Evolutionary conservation across 1,139 yeast genomes (phyloP), one percentile per base, ranked within the genome.

Genomic region (Ogataea hybrid): DNA sequence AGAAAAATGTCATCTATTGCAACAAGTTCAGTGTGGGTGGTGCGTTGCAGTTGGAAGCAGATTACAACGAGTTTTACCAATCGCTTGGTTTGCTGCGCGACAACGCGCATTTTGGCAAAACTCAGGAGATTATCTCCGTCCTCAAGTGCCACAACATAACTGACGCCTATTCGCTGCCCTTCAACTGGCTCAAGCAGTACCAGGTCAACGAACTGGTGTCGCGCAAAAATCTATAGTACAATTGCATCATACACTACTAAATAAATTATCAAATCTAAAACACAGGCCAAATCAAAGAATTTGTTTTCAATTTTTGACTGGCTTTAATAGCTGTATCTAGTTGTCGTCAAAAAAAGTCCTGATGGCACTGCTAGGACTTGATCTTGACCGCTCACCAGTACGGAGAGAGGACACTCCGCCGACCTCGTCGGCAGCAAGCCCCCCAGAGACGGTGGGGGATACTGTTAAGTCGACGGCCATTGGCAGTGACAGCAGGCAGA

Each of bases 1-100:
- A 61, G 39, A 51, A 49, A 28, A 56, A 59, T 43, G 42, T 62
- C 18, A 48, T 59, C 11, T 52, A 55, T 32, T 52, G 58, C 39
- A 84, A 84, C 57, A 74, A 70, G 49, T 88, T 88, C 62, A 74
- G 73, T 33, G 49, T 54, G 11, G 37, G 49, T 1, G 95, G 95
- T 0, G 73, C 80, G 1, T 52, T 54, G 6, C 90, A 84, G 55
- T 66, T 88, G 17, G 57, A 65, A 6, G 51, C 59, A 4, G 95
- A 87, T 58, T 65, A 82, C 28, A 59, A 63, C 1, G 69, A 70
- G 28, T 48, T 84, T n/a, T 68, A 71, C 50, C 55, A 61, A 2
- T 50, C 64, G 25, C 57, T 84, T 41, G 62, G 58, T 3, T 50
- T 60, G 30, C 56, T 54, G 57, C 54, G 54, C 30, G 65, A 62